Base-by-base conservation (phyloP, 73 alveolate species). In the Loxodes magnus region DNA sequence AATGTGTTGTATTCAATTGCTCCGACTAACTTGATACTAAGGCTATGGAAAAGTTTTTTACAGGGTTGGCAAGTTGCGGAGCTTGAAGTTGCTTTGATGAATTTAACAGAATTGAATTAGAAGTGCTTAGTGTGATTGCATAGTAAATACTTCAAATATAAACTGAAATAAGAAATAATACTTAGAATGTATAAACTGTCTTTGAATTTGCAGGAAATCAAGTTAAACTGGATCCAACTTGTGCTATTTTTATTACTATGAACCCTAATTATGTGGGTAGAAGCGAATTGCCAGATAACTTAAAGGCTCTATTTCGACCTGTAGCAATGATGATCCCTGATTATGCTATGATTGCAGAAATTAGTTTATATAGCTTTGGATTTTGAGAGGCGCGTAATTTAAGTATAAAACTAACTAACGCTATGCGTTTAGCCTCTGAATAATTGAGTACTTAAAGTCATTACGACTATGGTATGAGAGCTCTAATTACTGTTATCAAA, bases 291-390 rank as follows among this genome's bases (percentile, higher is more conserved):
- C 99, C 99, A 2, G 99, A 93, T 75, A 92, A 90, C 75, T 38
- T 92, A 49, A 83, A 93, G 64, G 83, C 95, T 12, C 69, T 94
- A 27, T 87, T 94, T 58, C 75, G 99, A 67, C 99, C 99, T 7
- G 93, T 94, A 58, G 95, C 99, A 31, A 94, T 94, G 99, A 94
- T 92, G 96, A 97, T 84, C 24, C 99, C 99, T 6, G 99, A 92
- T 41, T 87, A 78, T 65, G 84, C 77, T 38, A 84, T 88, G 39
- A 94, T 94, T 64, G 97, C 95, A 64, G 87, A 64, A 84, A 87
- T 34, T 84, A 74, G 68, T 29, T 69, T 77, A 49, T 77, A 77
- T 63, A 70, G 87, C 5, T 71, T 59, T 62, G 90, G 90, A 35
- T 77, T 77, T 56, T 53, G 70, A 5, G 62, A 70, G 22, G 90